phyloP scores from a whole-genome alignment of 2,329 filamentous ascomycete genomes.

The Fusarium duplospermum region DNA sequence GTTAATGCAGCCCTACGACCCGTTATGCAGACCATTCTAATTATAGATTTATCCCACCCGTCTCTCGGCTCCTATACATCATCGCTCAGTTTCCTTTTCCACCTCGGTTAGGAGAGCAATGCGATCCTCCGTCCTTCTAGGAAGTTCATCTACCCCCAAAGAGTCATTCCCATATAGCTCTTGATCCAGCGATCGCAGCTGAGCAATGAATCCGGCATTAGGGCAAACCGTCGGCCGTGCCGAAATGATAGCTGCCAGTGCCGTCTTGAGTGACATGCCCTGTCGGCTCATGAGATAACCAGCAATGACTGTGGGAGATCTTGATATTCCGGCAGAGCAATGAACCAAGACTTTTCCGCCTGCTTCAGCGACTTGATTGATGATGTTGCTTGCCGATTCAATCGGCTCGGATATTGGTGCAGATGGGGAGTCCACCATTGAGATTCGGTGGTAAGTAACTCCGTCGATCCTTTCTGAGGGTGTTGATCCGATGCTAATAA shows the following conservation, averaged over 20 bases:
- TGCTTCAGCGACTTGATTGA: neutral
- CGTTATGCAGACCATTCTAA: too few relatives aligned
- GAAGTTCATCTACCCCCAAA: neutral
- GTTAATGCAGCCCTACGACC: too few relatives aligned
- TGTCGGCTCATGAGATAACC: neutral
- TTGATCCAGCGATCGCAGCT: neutral
- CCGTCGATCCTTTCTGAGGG: neutral
- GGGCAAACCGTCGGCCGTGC: neutral
- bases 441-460: neutral
- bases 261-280: neutral
- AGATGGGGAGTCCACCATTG: neutral
- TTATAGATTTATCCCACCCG: neutral
- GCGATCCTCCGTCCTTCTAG: neutral
- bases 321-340: neutral
- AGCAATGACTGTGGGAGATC: neutral
- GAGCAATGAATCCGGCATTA: neutral
- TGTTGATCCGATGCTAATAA: neutral
- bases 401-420: neutral
- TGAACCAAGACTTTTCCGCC: neutral
- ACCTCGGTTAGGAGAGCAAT: neutral
- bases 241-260: neutral
- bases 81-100: neutral
- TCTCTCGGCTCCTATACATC: neutral
- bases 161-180: neutral
- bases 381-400: neutral